Evolutionary conservation across 305 asterid genomes (phyloP), one percentile per base, ranked within the genome.

Genomic region (Rubia peregrina): DNA sequence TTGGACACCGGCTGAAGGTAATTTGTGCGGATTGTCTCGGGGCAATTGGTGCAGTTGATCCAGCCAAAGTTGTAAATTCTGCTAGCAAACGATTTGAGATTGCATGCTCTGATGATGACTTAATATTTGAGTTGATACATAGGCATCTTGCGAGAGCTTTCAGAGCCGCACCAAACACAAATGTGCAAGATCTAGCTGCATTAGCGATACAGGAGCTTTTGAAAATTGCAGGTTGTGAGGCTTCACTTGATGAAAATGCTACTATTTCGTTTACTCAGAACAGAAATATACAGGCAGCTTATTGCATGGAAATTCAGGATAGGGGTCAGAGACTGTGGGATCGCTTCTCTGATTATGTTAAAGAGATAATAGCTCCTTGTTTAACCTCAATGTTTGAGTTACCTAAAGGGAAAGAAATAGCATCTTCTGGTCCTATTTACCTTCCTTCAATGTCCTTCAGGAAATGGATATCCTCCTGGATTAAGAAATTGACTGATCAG

Each of bases 301-400:
- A 80, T 40, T 75, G 76, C 77, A 68, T 74, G 65, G 88, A 80
- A 76, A 72, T 79, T 86, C 70, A 72, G 73, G 88, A 76, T 55
- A 84, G 96, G 85, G 99, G 97, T 64, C 96, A 88, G 86, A 87
- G 83, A 77, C 71, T 94, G 83, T 94, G 99, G 99, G 91, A 84
- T 73, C 90, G 97, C 49, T 94, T 94, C 82, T 94, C 99, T 79
- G 86, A 83, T 84, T 94, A 94, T 78, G 83, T 91, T 61, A 94
- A 91, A 85, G 99, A 94, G 90, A 91, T 94, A 77, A 94, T 94
- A 71, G 99, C 96, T 68, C 99, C 99, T 87, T 94, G 96, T 88
- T 87, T 94, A 80, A 89, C 99, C 80, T 94, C 99, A 78, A 88
- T 85, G 73, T 91, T 88, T 73, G 86, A 80, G 43, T 88, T 94